Base-by-base conservation (phyloP, 768 basidiomycete genomes). In the Pisolithus tinctorius region DNA sequence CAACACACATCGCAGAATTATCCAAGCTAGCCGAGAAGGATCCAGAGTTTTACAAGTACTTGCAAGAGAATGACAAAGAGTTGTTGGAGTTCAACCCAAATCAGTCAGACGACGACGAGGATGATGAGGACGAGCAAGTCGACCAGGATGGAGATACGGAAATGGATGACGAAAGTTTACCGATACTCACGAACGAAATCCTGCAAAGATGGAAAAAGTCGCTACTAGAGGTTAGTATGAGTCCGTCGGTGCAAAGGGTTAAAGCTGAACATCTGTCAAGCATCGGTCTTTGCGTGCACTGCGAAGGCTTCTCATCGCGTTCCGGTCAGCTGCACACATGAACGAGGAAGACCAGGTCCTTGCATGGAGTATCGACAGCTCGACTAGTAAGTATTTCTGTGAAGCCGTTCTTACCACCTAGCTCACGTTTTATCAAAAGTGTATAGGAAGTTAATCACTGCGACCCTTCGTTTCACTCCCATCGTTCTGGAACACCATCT, bases 21-120 rank as follows among this genome's bases (percentile, higher is more conserved):
- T 84, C 88, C 37, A 84, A 88, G 63, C 79, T 99, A 34, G 90
- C 90, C 1, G 88, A 95, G 69, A 93, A 92, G 65, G 95, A 99
- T 67, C 95, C 95, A n/a, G 95, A 96, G 63, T 99, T 98, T 72
- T 99, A 82, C 84, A 92, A 94, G 70, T 99, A 94, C 65, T 76
- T 99, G 2, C 86, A 94, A 71, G 91, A 98, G 69, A 93, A 99
- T 63, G 96, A 99, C 69, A 74, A 76, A 52, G 93, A 93, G 50
- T 73, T 98, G n/a, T 75, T 99, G 2, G 78, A 90, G 4, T 98
- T 98, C 63, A 73, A 82, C 38, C 71, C 77, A 0, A 60, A 74
- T 48, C 68, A 61, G 23, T 75, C 23, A 20, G 75, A 69, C 1
- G 79, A 75, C 2, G 81, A 78, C 11, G 77, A 77, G 2, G 70